Evolutionary conservation across 2,329 filamentous ascomycete species (phyloP).

Genomic region (Cytospora leucostoma): DNA sequence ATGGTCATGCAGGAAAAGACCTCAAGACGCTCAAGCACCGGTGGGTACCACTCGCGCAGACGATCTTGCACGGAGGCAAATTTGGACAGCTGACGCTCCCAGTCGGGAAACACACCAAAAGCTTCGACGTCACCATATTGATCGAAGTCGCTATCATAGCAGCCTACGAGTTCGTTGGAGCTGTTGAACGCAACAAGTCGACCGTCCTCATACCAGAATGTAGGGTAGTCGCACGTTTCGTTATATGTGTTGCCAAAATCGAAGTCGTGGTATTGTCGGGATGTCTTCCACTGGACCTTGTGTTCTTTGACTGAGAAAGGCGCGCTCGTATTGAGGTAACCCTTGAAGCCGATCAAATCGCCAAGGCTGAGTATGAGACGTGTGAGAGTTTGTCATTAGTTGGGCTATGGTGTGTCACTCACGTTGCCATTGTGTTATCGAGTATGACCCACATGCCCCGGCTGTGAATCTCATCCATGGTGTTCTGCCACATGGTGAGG

Average conservation of each 20-base stretch:
- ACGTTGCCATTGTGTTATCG: constrained; percentile 65
- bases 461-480: constrained; percentile 61
- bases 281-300: constrained; percentile 55
- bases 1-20: constrained; percentile 65
- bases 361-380: constrained; percentile 44
- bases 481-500: constrained; percentile 58
- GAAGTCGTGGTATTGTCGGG: constrained; percentile 59
- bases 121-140: constrained; percentile 63
- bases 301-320: constrained; percentile 58
- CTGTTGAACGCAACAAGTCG: constrained; percentile 49
- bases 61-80: constrained; percentile 68
- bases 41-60: constrained; percentile 62
- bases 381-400: constrained; percentile 9
- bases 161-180: constrained; percentile 50
- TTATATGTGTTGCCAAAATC: constrained; percentile 53
- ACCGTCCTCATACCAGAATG: constrained; percentile 62
- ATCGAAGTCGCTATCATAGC: constrained; percentile 63
- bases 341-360: constrained; percentile 63
- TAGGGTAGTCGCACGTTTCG: constrained; percentile 56
- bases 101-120: constrained; percentile 64
- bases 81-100: constrained; percentile 63
- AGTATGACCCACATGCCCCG: constrained; percentile 66
- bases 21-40: constrained; percentile 57
- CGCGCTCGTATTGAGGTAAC: constrained; percentile 58
- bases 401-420: constrained; percentile 8